These are phyloP conservation scores for Xylaria sp. DNA, from an alignment of 2,329 filamentous ascomycete species.

Conservation along the genomic window DNA sequence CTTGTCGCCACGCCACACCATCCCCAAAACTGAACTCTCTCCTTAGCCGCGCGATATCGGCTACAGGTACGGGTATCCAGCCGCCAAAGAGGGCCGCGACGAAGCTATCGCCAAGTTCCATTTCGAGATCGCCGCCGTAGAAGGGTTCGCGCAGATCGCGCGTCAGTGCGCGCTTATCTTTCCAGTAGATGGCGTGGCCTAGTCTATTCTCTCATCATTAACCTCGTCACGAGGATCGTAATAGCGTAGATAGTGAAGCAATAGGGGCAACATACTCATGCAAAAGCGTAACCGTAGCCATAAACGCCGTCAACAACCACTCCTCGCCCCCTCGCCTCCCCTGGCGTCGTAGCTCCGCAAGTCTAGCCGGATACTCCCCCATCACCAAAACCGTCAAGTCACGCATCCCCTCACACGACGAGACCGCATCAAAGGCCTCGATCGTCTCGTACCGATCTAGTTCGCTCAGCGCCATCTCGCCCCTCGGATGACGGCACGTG, in stretches of 20 bases:
- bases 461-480: slow-evolving; percentile 20
- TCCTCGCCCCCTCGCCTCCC: slow-evolving; percentile 28
- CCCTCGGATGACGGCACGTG: slow-evolving; percentile 31
- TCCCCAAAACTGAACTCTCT: slow-evolving; percentile 24
- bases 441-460: slow-evolving; percentile 27
- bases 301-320: slow-evolving; percentile 34
- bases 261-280: slow-evolving; percentile 31
- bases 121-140: slow-evolving; percentile 34
- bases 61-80: slow-evolving; percentile 31
- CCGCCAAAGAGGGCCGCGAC: slow-evolving; percentile 33
- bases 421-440: slow-evolving; percentile 22
- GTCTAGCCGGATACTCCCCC: slow-evolving; percentile 28
- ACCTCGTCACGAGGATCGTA: too few species aligned
- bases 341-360: slow-evolving; percentile 25
- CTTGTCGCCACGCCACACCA: slow-evolving; percentile 32
- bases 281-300: slow-evolving; percentile 31
- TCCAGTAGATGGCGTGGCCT: slow-evolving; percentile 34
- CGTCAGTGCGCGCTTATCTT: slow-evolving; percentile 28
- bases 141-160: slow-evolving; percentile 30
- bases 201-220: slow-evolving; percentile 21
- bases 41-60: slow-evolving; percentile 10
- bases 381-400: slow-evolving; percentile 29
- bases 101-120: slow-evolving; percentile 35
- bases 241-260: too few species aligned
- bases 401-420: slow-evolving; percentile 17